A percentile compares a stretch with the other conserved stretches of the same genome.
Conservation (phyloP, 768 basidiomycete genomes). For the Pleurotus pulmonarius region DNA sequence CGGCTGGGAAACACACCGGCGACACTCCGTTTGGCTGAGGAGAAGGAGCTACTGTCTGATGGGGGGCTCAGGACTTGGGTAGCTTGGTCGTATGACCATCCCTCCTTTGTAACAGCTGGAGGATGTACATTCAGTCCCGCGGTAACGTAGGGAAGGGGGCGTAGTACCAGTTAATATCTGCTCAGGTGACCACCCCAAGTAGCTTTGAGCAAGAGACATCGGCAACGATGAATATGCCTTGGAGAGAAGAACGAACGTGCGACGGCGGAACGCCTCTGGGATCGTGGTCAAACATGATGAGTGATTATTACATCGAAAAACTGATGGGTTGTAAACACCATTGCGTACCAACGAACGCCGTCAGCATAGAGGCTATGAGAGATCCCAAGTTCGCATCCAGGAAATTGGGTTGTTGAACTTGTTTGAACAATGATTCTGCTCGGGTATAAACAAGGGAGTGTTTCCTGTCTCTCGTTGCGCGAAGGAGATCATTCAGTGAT, state of each 20-base stretch:
- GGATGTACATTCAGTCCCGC: neutral
- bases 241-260: conserved; percentile 53
- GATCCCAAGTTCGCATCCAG: conserved; percentile 41
- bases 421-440: conserved; percentile 34
- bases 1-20: conserved; percentile 5
- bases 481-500: conserved; percentile 42
- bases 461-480: conserved; percentile 50
- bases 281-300: neutral
- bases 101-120: conserved; percentile 36
- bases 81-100: conserved; percentile 51
- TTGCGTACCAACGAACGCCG: conserved; percentile 50
- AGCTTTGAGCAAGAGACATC: conserved; percentile 47
- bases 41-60: conserved; percentile 5
- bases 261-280: conserved; percentile 54
- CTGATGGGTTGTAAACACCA: neutral
- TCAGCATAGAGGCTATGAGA: conserved; percentile 40
- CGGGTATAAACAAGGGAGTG: conserved; percentile 54
- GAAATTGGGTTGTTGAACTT: conserved; percentile 41
- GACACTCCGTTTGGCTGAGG: neutral
- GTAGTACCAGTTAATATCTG: conserved; percentile 25
- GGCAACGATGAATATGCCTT: conserved; percentile 66
- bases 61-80: conserved; percentile 42
- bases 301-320: neutral
- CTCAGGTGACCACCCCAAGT: conserved; percentile 47
- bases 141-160: neutral